Conservation (phyloP, 805 yeast species). For the Saturnispora mendoncae region DNA sequence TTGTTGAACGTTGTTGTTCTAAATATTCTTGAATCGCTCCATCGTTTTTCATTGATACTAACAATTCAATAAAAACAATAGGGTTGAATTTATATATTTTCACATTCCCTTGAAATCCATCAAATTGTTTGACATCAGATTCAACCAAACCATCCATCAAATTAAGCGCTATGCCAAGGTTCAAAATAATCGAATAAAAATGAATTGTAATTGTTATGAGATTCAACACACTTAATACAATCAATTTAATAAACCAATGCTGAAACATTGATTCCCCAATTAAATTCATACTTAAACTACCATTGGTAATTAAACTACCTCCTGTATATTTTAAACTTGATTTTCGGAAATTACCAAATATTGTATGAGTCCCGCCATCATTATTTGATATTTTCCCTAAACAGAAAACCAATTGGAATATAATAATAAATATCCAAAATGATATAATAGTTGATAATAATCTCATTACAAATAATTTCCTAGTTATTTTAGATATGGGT, state of each 20-base stretch:
- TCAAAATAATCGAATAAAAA: constrained; percentile 23
- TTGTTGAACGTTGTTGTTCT: too few species aligned
- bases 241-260: constrained; percentile 22
- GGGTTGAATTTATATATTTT: constrained; percentile 31
- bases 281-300: constrained; percentile 34
- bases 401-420: constrained; percentile 31
- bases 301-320: constrained; percentile 26
- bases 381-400: constrained; percentile 14
- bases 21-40: constrained; percentile 9
- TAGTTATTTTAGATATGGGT: constrained; percentile 13
- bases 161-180: constrained; percentile 25
- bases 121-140: constrained; percentile 20
- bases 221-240: constrained; percentile 26
- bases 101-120: constrained; percentile 40
- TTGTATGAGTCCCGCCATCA: neutral
- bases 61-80: constrained; percentile 18
- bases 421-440: constrained; percentile 23
- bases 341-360: neutral
- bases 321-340: neutral
- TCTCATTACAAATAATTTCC: constrained; percentile 22
- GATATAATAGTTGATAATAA: too few species aligned
- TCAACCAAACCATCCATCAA: constrained; percentile 20
- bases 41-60: constrained; percentile 16
- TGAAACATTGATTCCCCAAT: constrained; percentile 35
- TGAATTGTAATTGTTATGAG: constrained; percentile 25